A percentile compares a stretch with the other conserved stretches of the same genome.
These are phyloP conservation scores for Blastobotrys buckinghamii DNA, from an alignment of 1,139 yeast genomes.

Conservation along the genomic window DNA sequence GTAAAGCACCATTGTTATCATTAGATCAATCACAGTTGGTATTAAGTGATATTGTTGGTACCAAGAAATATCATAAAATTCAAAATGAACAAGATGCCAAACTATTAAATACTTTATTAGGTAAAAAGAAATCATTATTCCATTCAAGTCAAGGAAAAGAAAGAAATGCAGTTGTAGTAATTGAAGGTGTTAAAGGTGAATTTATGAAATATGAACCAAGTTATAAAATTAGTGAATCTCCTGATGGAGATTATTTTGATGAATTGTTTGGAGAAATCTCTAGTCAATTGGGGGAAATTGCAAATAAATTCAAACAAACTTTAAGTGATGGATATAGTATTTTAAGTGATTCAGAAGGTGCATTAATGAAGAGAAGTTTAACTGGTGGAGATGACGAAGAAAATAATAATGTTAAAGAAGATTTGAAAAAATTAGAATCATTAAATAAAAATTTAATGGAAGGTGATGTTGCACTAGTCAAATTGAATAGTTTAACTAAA, in stretches of 20 bases:
- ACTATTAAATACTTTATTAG: conserved; percentile 12
- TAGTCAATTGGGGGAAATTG: conserved; percentile 17
- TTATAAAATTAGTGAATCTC: conserved; percentile 21
- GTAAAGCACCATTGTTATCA: conserved; percentile 12
- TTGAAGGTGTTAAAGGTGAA: conserved; percentile 19
- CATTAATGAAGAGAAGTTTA: not conserved
- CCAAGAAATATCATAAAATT: conserved; percentile 17
- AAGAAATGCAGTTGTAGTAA: conserved; percentile 19
- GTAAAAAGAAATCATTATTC: conserved; percentile 10
- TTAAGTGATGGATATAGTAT: conserved; percentile 19
- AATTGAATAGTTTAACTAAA: not conserved
- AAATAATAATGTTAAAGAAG: not conserved
- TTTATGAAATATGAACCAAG: conserved; percentile 16
- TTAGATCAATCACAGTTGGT: conserved; percentile 25
- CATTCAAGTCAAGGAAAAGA: not conserved
- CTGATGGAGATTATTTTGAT: conserved; percentile 16
- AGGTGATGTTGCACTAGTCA: conserved; percentile 3
- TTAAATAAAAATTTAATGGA: not conserved
- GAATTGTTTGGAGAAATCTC: conserved; percentile 17
- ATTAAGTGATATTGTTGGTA: conserved; percentile 25
- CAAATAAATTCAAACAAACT: conserved; percentile 16
- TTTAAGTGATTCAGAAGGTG: conserved; percentile 3
- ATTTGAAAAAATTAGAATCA: not conserved
- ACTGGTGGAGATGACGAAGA: not conserved
- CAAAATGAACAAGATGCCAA: conserved; percentile 18